These are phyloP conservation scores for Boletus rubescentipes DNA, from an alignment of 768 basidiomycete species.

Conservation along the genomic window DNA sequence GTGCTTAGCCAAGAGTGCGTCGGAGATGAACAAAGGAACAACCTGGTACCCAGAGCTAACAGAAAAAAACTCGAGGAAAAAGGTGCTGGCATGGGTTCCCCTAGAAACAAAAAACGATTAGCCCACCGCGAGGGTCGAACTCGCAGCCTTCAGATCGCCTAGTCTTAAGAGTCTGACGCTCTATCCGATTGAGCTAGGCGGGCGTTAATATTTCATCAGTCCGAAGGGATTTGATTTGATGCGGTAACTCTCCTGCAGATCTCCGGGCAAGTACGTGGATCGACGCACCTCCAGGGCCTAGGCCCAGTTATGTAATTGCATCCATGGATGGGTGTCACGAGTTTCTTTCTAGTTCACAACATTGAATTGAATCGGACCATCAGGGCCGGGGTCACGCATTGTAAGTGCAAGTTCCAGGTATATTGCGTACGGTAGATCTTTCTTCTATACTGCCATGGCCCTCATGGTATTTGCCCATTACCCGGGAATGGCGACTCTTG, in stretches of 20 bases:
- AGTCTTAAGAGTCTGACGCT: constrained; percentile 59
- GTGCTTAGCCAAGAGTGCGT: neutral
- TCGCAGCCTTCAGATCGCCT: constrained; percentile 60
- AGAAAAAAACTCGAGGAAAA: neutral
- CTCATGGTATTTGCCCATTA: no score
- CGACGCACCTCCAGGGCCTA: neutral
- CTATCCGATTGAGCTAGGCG: constrained; percentile 69
- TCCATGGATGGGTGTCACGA: no score
- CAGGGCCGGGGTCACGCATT: no score
- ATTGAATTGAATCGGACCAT: no score
- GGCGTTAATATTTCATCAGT: constrained; percentile 22
- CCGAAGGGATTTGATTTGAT: neutral
- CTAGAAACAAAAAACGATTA: constrained; percentile 22
- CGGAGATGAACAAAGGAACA: neutral
- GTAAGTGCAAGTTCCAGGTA: no score
- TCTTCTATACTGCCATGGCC: no score
- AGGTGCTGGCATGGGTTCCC: no score
- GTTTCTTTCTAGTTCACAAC: no score
- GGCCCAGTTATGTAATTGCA: neutral
- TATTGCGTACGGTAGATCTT: no score
- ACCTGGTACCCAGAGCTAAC: no score
- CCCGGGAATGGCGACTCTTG: no score
- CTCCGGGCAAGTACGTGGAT: neutral
- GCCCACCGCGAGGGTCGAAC: constrained; percentile 66
- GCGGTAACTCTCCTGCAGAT: neutral